These are phyloP conservation scores for Aureobasidium sp. DNA, from an alignment of 2,329 filamentous ascomycete species.

Conservation along the genomic window DNA sequence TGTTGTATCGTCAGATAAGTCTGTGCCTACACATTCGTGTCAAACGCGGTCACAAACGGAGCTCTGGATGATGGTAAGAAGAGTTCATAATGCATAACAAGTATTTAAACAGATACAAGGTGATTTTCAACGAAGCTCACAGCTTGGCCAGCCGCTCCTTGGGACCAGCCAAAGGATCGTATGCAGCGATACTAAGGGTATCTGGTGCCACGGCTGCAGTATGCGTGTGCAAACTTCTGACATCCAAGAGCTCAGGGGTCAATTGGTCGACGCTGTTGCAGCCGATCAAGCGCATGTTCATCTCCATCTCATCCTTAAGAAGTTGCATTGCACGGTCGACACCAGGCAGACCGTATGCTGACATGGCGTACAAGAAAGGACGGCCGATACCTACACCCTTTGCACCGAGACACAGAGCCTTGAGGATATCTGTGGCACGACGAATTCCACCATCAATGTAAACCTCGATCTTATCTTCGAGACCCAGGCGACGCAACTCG, in stretches of 20 bases:
- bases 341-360: slow-evolving; percentile 75
- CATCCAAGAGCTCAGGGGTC: slow-evolving; percentile 72
- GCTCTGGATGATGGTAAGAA: too few relatives aligned
- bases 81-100: neutral
- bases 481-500: slow-evolving; percentile 62
- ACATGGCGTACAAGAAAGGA: slow-evolving; percentile 95
- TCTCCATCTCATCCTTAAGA: slow-evolving; percentile 93
- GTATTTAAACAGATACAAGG: neutral
- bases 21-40: too few relatives aligned
- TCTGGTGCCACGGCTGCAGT: slow-evolving; percentile 51
- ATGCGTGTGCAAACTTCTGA: slow-evolving; percentile 57
- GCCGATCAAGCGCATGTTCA: slow-evolving; percentile 96
- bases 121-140: slow-evolving; percentile 15
- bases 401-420: slow-evolving; percentile 86
- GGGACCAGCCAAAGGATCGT: slow-evolving; percentile 41
- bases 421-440: slow-evolving; percentile 87
- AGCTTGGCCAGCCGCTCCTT: slow-evolving; percentile 31
- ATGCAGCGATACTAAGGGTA: slow-evolving; percentile 48
- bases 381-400: slow-evolving; percentile 88
- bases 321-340: slow-evolving; percentile 90
- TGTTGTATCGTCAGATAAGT: too few relatives aligned
- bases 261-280: slow-evolving; percentile 66
- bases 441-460: slow-evolving; percentile 87
- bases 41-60: too few relatives aligned
- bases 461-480: slow-evolving; percentile 65